These are phyloP conservation scores for Colletotrichum eremochloae DNA, from an alignment of 2,329 filamentous ascomycete genomes.

Conservation along the genomic window DNA sequence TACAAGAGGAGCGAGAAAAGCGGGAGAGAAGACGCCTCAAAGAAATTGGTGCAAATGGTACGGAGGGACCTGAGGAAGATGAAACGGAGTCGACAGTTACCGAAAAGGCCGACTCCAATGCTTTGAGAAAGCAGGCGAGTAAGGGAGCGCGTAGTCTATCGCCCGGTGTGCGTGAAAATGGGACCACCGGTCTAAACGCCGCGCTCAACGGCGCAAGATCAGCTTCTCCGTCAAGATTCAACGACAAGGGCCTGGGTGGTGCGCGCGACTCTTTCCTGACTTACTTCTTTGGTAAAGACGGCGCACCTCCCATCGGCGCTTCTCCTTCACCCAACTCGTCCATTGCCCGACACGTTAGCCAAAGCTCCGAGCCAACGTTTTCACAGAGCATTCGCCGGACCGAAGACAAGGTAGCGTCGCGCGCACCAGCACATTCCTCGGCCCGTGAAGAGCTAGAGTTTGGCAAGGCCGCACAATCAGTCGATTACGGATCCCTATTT, in stretches of 20 bases:
- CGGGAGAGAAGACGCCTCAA: constrained; percentile 86
- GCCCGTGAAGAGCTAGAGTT: constrained; percentile 57
- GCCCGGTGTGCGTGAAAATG: constrained; percentile 80
- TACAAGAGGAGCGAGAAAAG: constrained; percentile 88
- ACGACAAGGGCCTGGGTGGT: constrained; percentile 69
- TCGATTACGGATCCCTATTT: constrained; percentile 64
- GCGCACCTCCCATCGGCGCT: constrained; percentile 60
- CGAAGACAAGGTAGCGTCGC: constrained; percentile 68
- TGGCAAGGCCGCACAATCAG: constrained; percentile 54
- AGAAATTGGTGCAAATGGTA: constrained; percentile 85
- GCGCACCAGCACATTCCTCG: constrained; percentile 59
- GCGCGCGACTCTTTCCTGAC: constrained; percentile 94
- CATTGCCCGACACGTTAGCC: constrained; percentile 77
- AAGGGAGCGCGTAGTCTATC: constrained; percentile 84
- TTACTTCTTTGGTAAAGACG: constrained; percentile 99
- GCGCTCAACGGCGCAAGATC: constrained; percentile 76
- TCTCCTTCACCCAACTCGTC: constrained; percentile 55
- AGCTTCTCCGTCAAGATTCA: constrained; percentile 73
- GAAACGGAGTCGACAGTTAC: constrained; percentile 64
- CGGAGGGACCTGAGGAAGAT: constrained; percentile 76
- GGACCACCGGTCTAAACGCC: constrained; percentile 70
- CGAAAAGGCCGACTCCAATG: constrained; percentile 65
- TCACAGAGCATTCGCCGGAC: constrained; percentile 85
- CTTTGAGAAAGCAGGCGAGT: constrained; percentile 66
- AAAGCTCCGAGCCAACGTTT: constrained; percentile 84